Conservation (phyloP, 495 filamentous ascomycete species). For the Parmelia sp. region DNA sequence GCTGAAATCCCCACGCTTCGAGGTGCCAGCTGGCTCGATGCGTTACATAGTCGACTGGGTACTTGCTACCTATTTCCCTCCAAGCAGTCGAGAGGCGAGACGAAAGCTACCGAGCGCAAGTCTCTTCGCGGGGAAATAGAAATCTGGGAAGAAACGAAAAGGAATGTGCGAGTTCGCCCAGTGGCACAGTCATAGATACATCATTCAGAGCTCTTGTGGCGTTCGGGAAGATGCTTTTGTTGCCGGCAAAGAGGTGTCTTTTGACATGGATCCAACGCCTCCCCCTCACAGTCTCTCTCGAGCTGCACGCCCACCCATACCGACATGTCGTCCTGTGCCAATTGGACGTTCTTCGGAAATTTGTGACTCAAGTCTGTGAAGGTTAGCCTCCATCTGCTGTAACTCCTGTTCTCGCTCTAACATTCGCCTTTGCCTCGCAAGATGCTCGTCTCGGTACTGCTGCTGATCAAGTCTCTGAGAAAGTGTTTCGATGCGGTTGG, state of each 20-base stretch:
- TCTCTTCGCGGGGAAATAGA: neutral
- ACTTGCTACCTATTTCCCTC: neutral
- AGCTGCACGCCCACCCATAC: slow-evolving; percentile 11
- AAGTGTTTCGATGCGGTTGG: slow-evolving; percentile 18
- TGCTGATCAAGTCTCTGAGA: slow-evolving; percentile 16
- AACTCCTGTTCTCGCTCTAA: slow-evolving; percentile 20
- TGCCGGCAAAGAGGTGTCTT: neutral
- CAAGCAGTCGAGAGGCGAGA: neutral
- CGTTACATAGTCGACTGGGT: neutral
- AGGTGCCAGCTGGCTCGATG: neutral
- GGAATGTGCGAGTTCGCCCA: neutral
- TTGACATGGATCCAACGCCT: neutral
- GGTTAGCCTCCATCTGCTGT: slow-evolving; percentile 20
- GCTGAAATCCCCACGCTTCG: neutral
- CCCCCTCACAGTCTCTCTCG: slow-evolving; percentile 22
- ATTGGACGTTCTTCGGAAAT: slow-evolving; percentile 19
- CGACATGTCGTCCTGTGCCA: slow-evolving; percentile 8
- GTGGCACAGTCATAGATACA: neutral
- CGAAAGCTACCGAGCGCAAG: neutral
- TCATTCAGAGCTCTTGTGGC: neutral
- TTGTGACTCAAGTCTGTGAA: slow-evolving; percentile 20
- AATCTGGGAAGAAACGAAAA: neutral
- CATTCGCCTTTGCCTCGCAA: slow-evolving; percentile 10
- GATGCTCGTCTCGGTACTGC: slow-evolving; percentile 5
- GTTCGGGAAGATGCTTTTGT: neutral